Evolutionary conservation across 1,284 basidiomycete species (phyloP).

Genomic region (Kwoniella shivajii): DNA sequence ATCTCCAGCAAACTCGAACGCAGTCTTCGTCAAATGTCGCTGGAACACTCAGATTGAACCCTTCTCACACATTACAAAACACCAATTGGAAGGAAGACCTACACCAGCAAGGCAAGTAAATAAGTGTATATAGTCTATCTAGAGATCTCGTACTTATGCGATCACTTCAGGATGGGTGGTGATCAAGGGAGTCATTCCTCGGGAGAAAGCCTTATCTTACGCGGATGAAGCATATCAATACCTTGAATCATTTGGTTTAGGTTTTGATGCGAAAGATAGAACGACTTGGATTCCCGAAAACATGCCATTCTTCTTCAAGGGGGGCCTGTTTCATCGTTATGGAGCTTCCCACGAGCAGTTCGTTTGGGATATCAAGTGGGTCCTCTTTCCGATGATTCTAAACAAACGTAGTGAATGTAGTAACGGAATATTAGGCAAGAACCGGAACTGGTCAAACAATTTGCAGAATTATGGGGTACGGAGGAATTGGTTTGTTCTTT

Average conservation of each 20-base stretch:
- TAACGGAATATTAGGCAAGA: too few species aligned
- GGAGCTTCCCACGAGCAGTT: conserved; percentile 15
- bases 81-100: too few species aligned
- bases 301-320: background rate
- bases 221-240: conserved; percentile 33
- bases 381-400: too few species aligned
- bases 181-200: background rate
- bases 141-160: too few species aligned
- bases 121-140: too few species aligned
- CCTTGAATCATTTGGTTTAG: conserved; percentile 39
- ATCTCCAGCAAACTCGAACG: too few species aligned
- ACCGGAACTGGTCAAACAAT: conserved; percentile 32
- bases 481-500: conserved; percentile 46
- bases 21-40: too few species aligned
- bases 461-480: conserved; percentile 45
- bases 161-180: too few species aligned
- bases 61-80: too few species aligned
- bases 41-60: too few species aligned
- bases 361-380: background rate
- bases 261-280: conserved; percentile 46
- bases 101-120: too few species aligned
- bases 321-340: conserved; percentile 17
- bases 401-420: too few species aligned
- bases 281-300: conserved; percentile 37
- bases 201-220: background rate